phyloP scores from a whole-genome alignment of 257 asterid genomes.

The Hygrophila difformis region DNA sequence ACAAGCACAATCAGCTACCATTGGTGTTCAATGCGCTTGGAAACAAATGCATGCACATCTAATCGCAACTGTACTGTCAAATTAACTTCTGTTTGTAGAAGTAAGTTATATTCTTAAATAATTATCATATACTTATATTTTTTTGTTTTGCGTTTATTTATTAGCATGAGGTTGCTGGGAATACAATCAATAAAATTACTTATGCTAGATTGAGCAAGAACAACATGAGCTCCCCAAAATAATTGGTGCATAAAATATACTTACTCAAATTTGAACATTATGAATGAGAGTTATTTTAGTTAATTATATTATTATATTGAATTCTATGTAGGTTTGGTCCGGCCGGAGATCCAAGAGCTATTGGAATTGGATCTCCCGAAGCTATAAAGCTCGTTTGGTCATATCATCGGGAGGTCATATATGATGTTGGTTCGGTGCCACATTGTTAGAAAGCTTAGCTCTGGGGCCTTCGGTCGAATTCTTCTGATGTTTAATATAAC shows the following conservation, averaged over 20 bases:
- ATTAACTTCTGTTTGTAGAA: conserved; percentile 66
- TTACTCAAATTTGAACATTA: not conserved
- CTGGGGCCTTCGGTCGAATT: no score
- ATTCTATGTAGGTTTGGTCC: conserved; percentile 95
- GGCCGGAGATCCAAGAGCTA: conserved; percentile 86
- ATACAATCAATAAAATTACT: conserved; percentile 89
- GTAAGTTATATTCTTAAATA: conserved; percentile 26
- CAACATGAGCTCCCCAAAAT: conserved; percentile 92
- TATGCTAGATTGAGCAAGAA: conserved; percentile 86
- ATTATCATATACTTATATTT: not conserved
- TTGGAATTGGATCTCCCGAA: conserved; percentile 89
- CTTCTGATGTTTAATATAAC: no score
- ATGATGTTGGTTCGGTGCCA: conserved; percentile 69
- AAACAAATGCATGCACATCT: conserved; percentile 91
- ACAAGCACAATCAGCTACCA: conserved; percentile 57
- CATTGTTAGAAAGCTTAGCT: conserved; percentile 45
- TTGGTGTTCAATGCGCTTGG: conserved; percentile 66
- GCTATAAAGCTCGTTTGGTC: conserved; percentile 94
- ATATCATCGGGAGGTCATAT: conserved; percentile 75
- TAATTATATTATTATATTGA: no score
- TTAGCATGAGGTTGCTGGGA: conserved; percentile 73
- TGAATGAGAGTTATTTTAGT: no score
- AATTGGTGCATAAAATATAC: conserved; percentile 48
- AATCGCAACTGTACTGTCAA: conserved; percentile 92
- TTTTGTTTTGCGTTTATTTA: no score